Conservation (phyloP, 139 green algal species). For the Desmodesmus armatus region DNA sequence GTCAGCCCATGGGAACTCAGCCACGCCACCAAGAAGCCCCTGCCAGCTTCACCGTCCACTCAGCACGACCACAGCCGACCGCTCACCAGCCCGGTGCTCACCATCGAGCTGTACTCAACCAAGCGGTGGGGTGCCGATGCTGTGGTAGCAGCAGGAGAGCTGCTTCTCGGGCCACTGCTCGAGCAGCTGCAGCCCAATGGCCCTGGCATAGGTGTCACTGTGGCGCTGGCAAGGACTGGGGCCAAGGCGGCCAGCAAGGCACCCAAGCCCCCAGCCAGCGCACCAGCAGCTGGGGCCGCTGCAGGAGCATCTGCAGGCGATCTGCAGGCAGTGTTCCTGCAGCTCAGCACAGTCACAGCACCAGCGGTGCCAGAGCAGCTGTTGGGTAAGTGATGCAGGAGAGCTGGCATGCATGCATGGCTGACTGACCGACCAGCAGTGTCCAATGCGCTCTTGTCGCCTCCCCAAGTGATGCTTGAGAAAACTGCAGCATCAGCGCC, state of each 20-base stretch:
- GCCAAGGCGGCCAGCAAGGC: slow-evolving; percentile 20
- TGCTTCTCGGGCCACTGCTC: slow-evolving; percentile 23
- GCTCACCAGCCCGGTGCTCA: slow-evolving; percentile 22
- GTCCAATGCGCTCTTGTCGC: neutral
- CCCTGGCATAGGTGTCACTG: neutral
- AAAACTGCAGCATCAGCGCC: too few species aligned
- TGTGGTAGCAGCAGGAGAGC: slow-evolving; percentile 10
- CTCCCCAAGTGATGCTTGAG: too few species aligned
- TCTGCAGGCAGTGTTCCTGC: slow-evolving; percentile 5
- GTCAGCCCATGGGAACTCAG: slow-evolving; percentile 12
- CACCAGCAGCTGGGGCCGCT: slow-evolving; percentile 1
- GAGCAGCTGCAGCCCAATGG: neutral
- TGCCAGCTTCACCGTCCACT: neutral
- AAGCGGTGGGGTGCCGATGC: slow-evolving; percentile 43
- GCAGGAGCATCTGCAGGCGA: slow-evolving; percentile 11
- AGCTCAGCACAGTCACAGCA: neutral
- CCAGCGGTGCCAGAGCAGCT: neutral
- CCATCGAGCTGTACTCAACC: slow-evolving; percentile 9
- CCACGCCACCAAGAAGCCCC: neutral
- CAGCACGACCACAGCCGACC: neutral
- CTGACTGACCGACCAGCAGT: neutral
- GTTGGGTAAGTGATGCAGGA: slow-evolving; percentile 24
- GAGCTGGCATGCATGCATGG: neutral
- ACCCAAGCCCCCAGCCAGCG: neutral
- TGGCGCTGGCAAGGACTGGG: slow-evolving; percentile 2